These are phyloP conservation scores for Phaeosphaeriaceae sp. DNA, from an alignment of 2,329 filamentous ascomycete genomes.

Conservation along the genomic window DNA sequence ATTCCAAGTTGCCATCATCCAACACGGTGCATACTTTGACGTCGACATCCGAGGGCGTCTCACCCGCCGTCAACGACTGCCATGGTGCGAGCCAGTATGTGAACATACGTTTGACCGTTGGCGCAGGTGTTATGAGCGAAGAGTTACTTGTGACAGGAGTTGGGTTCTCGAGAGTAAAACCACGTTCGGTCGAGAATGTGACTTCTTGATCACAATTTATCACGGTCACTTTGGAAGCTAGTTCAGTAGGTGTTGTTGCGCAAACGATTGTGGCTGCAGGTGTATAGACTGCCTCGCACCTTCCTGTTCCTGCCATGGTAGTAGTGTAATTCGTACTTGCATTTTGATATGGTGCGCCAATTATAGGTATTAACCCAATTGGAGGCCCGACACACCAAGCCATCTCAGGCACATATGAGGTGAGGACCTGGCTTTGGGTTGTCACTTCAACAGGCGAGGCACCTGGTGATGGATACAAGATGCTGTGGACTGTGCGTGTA, in stretches of 20 bases:
- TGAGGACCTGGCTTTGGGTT: slow-evolving; percentile 52
- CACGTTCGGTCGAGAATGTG: slow-evolving; percentile 55
- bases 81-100: slow-evolving; percentile 55
- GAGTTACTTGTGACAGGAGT: slow-evolving; percentile 19
- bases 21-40: slow-evolving; percentile 50
- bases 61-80: slow-evolving; percentile 50
- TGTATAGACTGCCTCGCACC: slow-evolving; percentile 51
- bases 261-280: slow-evolving; percentile 52
- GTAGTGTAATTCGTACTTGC: slow-evolving; percentile 40
- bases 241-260: slow-evolving; percentile 51
- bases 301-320: slow-evolving; percentile 28
- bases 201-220: slow-evolving; percentile 53
- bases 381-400: slow-evolving; percentile 52
- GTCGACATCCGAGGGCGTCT: slow-evolving; percentile 48
- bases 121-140: slow-evolving; percentile 45
- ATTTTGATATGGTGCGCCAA: slow-evolving; percentile 47
- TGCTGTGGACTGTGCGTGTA: slow-evolving; percentile 37
- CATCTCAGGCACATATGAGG: slow-evolving; percentile 51
- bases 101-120: slow-evolving; percentile 47
- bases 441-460: slow-evolving; percentile 51
- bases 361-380: slow-evolving; percentile 41
- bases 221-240: slow-evolving; percentile 50
- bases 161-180: slow-evolving; percentile 50
- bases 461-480: slow-evolving; percentile 52
- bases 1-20: slow-evolving; percentile 46